Percentiles rank a stretch among this genome's conserved stretches.
These are phyloP conservation scores for Lavandula angustifolia DNA, from an alignment of 257 asterid genomes.

Conservation along the genomic window DNA sequence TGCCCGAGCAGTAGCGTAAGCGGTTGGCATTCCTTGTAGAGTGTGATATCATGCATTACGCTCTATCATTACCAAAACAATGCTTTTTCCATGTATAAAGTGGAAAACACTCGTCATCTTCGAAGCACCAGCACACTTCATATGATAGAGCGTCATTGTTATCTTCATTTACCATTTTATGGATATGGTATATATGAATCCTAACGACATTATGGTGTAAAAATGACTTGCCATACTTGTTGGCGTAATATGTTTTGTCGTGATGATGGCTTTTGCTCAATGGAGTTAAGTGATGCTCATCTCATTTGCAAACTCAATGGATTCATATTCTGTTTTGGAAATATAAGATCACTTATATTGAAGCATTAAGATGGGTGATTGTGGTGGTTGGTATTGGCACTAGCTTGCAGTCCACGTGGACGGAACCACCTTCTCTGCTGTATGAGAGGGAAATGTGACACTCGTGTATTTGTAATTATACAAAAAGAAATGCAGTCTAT, in stretches of 20 bases:
- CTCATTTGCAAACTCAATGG: conserved; percentile 4
- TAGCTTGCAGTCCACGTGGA: not conserved
- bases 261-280: not conserved
- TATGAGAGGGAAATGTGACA: conserved; percentile 2
- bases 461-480: not conserved
- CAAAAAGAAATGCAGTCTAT: not conserved
- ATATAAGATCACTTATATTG: not conserved
- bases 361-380: conserved; percentile 7
- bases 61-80: conserved; percentile 5
- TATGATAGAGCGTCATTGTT: conserved; percentile 4
- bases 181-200: conserved; percentile 14
- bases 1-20: conserved; percentile 24
- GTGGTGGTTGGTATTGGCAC: conserved; percentile 23
- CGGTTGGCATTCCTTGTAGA: conserved; percentile 27
- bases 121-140: conserved; percentile 19
- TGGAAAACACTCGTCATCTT: conserved; percentile 10
- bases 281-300: too few relatives aligned
- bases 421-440: conserved; percentile 12
- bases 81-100: conserved; percentile 11
- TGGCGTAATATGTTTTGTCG: conserved; percentile 13
- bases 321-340: not conserved
- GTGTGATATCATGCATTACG: conserved; percentile 26
- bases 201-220: not conserved
- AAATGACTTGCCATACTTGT: not conserved
- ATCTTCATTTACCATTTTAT: conserved; percentile 10